Base-by-base conservation (phyloP, 306 rosid genomes). In the Macrotyloma uniflorum region DNA sequence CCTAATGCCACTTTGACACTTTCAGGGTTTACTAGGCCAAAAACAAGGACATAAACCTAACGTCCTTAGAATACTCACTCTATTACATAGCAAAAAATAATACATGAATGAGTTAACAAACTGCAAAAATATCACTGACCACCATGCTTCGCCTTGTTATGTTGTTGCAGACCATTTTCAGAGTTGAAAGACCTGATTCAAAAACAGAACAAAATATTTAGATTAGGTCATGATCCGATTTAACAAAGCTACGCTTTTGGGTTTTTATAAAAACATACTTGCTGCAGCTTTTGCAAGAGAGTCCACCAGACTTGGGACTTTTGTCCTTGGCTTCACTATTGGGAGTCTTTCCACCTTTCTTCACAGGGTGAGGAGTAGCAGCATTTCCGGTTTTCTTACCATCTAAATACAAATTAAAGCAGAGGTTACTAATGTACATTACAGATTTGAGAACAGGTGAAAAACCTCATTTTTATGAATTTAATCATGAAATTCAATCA, bases 351-450 rank as follows among this genome's bases (percentile, higher is more conserved):
- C 57, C 90, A 10, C 69, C 86, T 42, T 90, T 91, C 93, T 95
- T 95, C 23, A 67, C 82, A 4, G 98, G 97, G 78, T 91, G 93
- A 15, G 98, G 98, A 12, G 98, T 95, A 1, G 85, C 93, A 0
- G 83, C 72, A 62, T 88, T 97, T 22, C 71, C 97, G 16, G 82
- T 62, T 86, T 92, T 92, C 84, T 95, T 95, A 5, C 80, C 89
- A 73, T 88, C 97, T 92, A 80, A 4, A 22, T 8, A 42, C 46
- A 61, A 50, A 38, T 32, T 54, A 8, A 35, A 42, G 26, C 11
- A 59, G 0, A 70, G 23, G 19, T 45, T 26, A n/a, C 1, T 6
- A 26, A 2, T 26, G 28, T 26, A 26, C 2, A 26, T 2, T 4
- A 15, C 32, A 26, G 18, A 65, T 65, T 9, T 3, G 7, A 30